phyloP scores from a whole-genome alignment of 176 grass and related monocot species.

The Juncus effusus region DNA sequence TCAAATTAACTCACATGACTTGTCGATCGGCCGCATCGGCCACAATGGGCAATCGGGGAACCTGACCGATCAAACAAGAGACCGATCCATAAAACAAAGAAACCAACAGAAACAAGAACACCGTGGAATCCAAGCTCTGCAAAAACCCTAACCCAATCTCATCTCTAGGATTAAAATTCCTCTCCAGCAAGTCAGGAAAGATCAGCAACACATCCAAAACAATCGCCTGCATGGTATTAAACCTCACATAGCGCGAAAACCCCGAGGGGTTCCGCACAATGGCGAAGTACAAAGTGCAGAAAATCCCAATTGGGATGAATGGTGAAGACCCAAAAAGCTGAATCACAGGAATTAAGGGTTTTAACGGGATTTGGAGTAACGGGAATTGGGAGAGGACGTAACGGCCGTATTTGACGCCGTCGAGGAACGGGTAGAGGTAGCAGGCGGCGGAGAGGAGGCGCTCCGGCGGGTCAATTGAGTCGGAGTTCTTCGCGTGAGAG shows the following conservation, averaged over 20 bases:
- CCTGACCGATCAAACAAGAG: constrained; percentile 67
- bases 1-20: constrained; percentile 60
- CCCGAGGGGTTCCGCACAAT: constrained; percentile 68
- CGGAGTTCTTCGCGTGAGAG: constrained; percentile 40
- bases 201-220: constrained; percentile 79
- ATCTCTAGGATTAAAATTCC: constrained; percentile 39
- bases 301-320: constrained; percentile 76
- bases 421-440: constrained; percentile 97
- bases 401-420: constrained; percentile 50
- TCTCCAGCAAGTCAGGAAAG: constrained; percentile 78
- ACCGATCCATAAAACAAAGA: constrained; percentile 66
- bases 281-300: constrained; percentile 88
- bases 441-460: constrained; percentile 65
- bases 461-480: constrained; percentile 48
- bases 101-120: constrained; percentile 87
- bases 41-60: constrained; percentile 68
- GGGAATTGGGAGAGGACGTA: constrained; percentile 60
- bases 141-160: constrained; percentile 56
- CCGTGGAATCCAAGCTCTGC: constrained; percentile 67
- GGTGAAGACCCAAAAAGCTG: constrained; percentile 78
- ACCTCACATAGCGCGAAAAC: constrained; percentile 89
- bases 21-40: constrained; percentile 89
- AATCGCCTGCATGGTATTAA: constrained; percentile 98
- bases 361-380: constrained; percentile 44
- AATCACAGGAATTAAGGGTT: constrained; percentile 64